Percentiles rank a stretch among this genome's conserved stretches.
phyloP scores from a whole-genome alignment of 441 rosid species.

The Aleurites moluccanus region DNA sequence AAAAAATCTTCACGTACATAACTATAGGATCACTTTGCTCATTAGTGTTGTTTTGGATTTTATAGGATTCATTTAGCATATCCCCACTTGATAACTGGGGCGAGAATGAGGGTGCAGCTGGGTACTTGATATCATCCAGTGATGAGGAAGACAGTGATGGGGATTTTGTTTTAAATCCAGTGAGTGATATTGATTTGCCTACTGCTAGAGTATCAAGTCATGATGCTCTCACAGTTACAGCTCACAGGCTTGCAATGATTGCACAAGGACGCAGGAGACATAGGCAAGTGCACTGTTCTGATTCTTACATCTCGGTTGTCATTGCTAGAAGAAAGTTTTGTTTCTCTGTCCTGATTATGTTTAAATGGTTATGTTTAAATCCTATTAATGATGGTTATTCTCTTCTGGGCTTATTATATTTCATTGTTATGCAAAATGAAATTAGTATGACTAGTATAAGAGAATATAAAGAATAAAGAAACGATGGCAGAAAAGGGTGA shows the following conservation, averaged over 20 bases:
- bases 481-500: neutral
- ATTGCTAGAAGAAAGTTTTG: neutral
- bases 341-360: neutral
- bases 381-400: neutral
- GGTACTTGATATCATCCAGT: slow-evolving; percentile 58
- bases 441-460: neutral
- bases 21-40: neutral
- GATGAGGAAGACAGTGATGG: too few relatives aligned
- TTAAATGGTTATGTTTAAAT: too few relatives aligned
- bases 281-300: slow-evolving; percentile 45
- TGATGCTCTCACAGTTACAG: slow-evolving; percentile 53
- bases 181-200: slow-evolving; percentile 58
- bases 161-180: slow-evolving; percentile 56
- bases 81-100: slow-evolving; percentile 55
- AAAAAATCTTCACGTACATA: neutral
- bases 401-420: neutral
- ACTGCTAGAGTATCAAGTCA: slow-evolving; percentile 40
- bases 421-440: neutral
- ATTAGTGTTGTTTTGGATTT: neutral
- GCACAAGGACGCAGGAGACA: slow-evolving; percentile 53
- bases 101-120: slow-evolving; percentile 37
- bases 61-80: slow-evolving; percentile 48
- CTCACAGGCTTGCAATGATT: slow-evolving; percentile 66
- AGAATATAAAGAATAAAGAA: neutral
- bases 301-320: neutral